Percentiles rank a stretch among this genome's conserved stretches.
phyloP scores from a whole-genome alignment of 2,329 filamentous ascomycete species.

The Hymenoscyphus salicellus region DNA sequence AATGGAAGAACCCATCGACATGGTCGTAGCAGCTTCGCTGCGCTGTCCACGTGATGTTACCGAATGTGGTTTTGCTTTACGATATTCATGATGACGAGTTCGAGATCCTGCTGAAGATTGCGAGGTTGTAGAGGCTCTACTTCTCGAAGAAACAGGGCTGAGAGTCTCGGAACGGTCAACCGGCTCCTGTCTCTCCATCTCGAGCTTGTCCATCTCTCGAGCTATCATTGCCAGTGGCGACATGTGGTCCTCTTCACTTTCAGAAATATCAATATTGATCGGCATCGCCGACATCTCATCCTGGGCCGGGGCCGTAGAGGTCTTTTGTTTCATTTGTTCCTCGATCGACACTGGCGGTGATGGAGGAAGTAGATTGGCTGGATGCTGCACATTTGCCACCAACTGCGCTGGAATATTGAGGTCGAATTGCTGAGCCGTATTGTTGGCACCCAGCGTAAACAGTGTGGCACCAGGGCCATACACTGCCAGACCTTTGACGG shows the following conservation, averaged over 20 bases:
- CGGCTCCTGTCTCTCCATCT: conserved; percentile 29
- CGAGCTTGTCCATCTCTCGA: conserved; percentile 57
- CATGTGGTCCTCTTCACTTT: conserved; percentile 73
- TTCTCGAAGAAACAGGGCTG: conserved; percentile 36
- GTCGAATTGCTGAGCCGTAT: conserved; percentile 93
- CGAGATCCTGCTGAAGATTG: conserved; percentile 55
- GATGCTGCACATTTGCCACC: conserved; percentile 84
- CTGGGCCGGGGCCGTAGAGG: conserved; percentile 19
- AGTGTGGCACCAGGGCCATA: conserved; percentile 88
- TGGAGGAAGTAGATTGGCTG: conserved; percentile 72
- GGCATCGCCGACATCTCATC: conserved; percentile 48
- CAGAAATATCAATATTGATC: conserved; percentile 59
- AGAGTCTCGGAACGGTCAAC: conserved; percentile 31
- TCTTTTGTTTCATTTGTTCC: conserved; percentile 53
- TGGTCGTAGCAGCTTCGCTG: conserved; percentile 62
- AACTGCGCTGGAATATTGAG: conserved; percentile 77
- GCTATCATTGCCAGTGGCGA: conserved; percentile 74
- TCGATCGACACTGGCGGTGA: conserved; percentile 80
- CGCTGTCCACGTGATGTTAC: conserved; percentile 49
- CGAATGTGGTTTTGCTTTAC: conserved; percentile 45
- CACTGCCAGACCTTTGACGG: conserved; percentile 76
- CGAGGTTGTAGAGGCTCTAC: conserved; percentile 43
- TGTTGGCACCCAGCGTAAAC: conserved; percentile 84
- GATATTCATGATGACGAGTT: conserved; percentile 37
- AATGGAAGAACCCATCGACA: conserved; percentile 63